These are phyloP conservation scores for Gnaphalium uliginosum DNA, from an alignment of 129 eudicot genomes.

Conservation along the genomic window DNA sequence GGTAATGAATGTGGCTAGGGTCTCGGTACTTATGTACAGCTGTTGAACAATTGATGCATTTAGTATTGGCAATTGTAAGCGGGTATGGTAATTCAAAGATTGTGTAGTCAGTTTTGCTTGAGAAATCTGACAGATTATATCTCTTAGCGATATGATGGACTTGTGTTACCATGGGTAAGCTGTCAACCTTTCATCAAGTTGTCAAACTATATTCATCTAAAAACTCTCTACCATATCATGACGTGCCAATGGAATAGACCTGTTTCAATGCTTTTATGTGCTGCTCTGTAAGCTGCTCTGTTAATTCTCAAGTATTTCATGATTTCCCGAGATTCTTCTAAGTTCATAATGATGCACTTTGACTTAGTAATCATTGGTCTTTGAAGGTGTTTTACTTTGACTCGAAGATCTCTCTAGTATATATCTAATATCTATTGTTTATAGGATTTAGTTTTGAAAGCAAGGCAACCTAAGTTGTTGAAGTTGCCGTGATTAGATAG, in stretches of 20 bases:
- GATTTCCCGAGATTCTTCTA: not conserved
- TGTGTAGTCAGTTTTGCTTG: not conserved
- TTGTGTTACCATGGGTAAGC: not conserved
- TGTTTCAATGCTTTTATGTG: slow-evolving; percentile 3
- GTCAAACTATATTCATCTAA: not conserved
- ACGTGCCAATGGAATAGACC: not conserved
- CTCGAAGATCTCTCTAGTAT: not conserved
- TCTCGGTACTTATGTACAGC: not conserved
- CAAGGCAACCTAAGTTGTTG: too few relatives aligned
- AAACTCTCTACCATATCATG: not conserved
- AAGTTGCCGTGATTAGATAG: too few relatives aligned
- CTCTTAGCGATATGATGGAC: not conserved
- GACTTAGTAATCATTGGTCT: not conserved
- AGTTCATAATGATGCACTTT: not conserved
- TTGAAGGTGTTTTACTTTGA: too few relatives aligned
- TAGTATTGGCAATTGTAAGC: not conserved
- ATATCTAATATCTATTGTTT: not conserved
- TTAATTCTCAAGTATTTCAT: not conserved
- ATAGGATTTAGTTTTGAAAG: not conserved
- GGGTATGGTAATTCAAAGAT: not conserved
- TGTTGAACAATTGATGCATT: not conserved
- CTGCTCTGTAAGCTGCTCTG: not conserved
- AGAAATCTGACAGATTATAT: not conserved
- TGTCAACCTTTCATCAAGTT: not conserved
- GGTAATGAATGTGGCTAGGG: not conserved